A percentile compares a stretch with the other conserved stretches of the same genome.
These are phyloP conservation scores for Endothia cerciana DNA, from an alignment of 2,329 filamentous ascomycete species.

Conservation along the genomic window DNA sequence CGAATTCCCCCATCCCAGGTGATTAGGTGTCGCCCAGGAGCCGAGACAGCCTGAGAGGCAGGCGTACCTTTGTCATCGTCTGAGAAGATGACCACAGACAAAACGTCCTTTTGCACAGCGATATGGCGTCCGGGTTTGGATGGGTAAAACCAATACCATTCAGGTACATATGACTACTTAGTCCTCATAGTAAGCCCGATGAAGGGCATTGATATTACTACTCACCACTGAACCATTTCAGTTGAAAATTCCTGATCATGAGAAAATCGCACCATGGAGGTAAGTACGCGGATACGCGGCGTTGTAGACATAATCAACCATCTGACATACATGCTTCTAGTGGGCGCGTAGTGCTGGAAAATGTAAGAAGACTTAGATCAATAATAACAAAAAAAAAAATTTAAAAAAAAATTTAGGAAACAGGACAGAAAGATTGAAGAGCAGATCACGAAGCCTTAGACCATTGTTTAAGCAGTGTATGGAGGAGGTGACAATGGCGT, in stretches of 20 bases:
- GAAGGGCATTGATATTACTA: not conserved
- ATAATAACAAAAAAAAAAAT: not conserved
- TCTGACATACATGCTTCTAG: too few species aligned
- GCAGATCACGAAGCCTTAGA: not conserved
- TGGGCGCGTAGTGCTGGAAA: too few species aligned
- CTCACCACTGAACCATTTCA: not conserved
- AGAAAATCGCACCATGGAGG: not conserved
- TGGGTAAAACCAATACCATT: not conserved
- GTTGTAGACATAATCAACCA: not conserved
- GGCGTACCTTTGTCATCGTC: constrained; percentile 10
- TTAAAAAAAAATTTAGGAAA: too few species aligned
- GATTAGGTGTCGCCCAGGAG: constrained; percentile 13
- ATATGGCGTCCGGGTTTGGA: constrained; percentile 11
- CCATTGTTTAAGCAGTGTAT: not conserved
- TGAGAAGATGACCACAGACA: not conserved
- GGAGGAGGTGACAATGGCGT: not conserved
- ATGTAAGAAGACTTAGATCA: not conserved
- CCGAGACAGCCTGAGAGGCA: not conserved
- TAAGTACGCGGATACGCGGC: not conserved
- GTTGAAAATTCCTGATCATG: not conserved
- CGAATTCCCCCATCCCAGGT: constrained; percentile 76
- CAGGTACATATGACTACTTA: not conserved
- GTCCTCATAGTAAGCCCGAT: not conserved
- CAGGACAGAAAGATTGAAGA: too few species aligned
- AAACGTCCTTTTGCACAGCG: constrained; percentile 14